Conservation (phyloP, 73 alveolate genomes). For the Paramecium pentaurelia region DNA sequence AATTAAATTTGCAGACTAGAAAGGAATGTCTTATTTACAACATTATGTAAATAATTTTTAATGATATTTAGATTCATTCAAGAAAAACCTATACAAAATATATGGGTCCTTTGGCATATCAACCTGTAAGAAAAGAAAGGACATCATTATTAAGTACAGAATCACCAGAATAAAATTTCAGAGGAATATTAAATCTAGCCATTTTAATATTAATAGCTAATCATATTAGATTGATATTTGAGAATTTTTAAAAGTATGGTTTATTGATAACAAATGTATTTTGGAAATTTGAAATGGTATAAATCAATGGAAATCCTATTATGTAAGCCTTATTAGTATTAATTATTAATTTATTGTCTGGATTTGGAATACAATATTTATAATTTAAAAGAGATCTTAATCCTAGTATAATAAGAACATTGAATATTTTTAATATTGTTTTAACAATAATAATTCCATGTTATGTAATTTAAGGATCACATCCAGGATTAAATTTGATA, state of each 20-base stretch:
- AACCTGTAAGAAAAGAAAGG: slow-evolving; percentile 47
- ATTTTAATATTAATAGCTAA: slow-evolving; percentile 47
- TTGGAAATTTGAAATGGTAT: not conserved
- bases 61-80: not conserved
- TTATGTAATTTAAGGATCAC: slow-evolving; percentile 33
- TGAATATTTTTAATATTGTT: not conserved
- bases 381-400: slow-evolving; percentile 1
- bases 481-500: slow-evolving; percentile 22
- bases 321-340: not conserved
- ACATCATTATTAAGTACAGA: slow-evolving; percentile 58
- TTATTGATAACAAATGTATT: not conserved
- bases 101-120: slow-evolving; percentile 59
- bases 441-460: not conserved
- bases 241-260: slow-evolving; percentile 54
- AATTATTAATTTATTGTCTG: not conserved
- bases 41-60: not conserved
- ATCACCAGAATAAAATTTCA: slow-evolving; percentile 45
- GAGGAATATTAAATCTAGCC: slow-evolving; percentile 59
- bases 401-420: not conserved
- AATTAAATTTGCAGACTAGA: not conserved
- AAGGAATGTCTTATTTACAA: not conserved
- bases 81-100: slow-evolving; percentile 4
- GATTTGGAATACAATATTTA: slow-evolving; percentile 4
- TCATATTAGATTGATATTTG: slow-evolving; percentile 48
- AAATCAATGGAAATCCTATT: not conserved